Evolutionary conservation across 2,329 filamentous ascomycete genomes (phyloP), one percentile per base, ranked within the genome.

Genomic region (Clarireedia monteithiana): DNA sequence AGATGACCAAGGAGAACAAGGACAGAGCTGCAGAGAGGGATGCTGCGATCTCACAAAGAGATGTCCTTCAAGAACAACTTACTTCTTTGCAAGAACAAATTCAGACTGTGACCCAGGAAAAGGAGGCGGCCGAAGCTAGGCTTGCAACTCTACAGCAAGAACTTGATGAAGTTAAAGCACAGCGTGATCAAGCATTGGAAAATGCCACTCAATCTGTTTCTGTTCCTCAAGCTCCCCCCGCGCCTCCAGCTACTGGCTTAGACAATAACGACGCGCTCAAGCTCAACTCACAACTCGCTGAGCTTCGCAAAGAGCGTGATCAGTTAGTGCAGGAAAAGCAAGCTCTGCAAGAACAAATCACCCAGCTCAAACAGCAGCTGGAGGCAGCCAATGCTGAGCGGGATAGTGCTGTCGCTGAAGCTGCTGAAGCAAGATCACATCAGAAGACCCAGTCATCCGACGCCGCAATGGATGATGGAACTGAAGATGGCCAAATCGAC

Each of bases 251-350:
- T 70, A 30, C 77, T 74, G 50, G 75, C 77, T 58, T 79, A 75
- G 68, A 86, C 74, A 71, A 79, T 65, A 66, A 76, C 5, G 62
- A 70, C 7, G 70, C 74, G 48, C 66, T 80, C 17, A 76, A 83
- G 48, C 66, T 80, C 17, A 76, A 83, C 59, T 72, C 75, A 59
- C 75, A 83, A 59, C 71, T 84, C 6, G 62, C 68, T 2, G 68
- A 74, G 44, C 68, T 76, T 14, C 77, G 73, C 23, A 80, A 83
- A 61, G 82, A 91, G 62, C 78, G 94, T 9, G 83, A 85, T 45
- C 76, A 76, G 1, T 78, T 85, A 53, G 84, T 74, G 6, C 75
- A 82, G 9, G 84, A 94, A 68, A 91, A 89, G 69, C 77, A 83
- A 17, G 75, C 76, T 2, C 75, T 89, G n/a, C 82, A 89, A 61